Evolutionary conservation across 305 asterid species (phyloP).

Genomic region (Stenogyne calaminthoides): DNA sequence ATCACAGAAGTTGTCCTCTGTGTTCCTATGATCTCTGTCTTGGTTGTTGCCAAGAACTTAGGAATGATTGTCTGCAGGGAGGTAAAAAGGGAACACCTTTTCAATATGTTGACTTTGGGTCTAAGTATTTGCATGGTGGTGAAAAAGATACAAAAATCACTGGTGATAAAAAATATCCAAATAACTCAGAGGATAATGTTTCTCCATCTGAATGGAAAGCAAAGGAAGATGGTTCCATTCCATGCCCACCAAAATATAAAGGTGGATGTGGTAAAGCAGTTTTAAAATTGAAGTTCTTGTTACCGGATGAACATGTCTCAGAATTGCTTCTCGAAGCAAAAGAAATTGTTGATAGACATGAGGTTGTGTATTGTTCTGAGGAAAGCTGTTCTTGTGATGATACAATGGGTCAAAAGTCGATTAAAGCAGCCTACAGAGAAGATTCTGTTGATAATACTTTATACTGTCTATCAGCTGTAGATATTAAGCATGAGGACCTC

Average conservation of each 20-base stretch:
- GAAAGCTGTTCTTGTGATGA: conserved; percentile 38
- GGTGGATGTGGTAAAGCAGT: conserved; percentile 53
- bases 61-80: conserved; percentile 52
- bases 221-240: conserved; percentile 46
- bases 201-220: conserved; percentile 43
- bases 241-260: conserved; percentile 46
- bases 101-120: conserved; percentile 43
- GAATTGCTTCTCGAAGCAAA: conserved; percentile 45
- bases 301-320: conserved; percentile 27
- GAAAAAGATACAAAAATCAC: no score
- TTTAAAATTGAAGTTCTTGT: conserved; percentile 42
- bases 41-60: conserved; percentile 61
- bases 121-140: conserved; percentile 50
- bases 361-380: conserved; percentile 13
- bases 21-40: conserved; percentile 78
- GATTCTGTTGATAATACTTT: conserved; percentile 48
- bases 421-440: conserved; percentile 56
- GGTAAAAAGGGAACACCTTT: conserved; percentile 40
- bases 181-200: conserved; percentile 15
- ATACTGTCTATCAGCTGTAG: conserved; percentile 56
- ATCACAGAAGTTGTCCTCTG: conserved; percentile 58
- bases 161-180: no score
- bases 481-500: conserved; percentile 43
- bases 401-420: conserved; percentile 4
- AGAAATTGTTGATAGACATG: conserved; percentile 17